Base-by-base conservation (phyloP, 2,329 filamentous ascomycete genomes). In the Epichloe gansuensis region DNA sequence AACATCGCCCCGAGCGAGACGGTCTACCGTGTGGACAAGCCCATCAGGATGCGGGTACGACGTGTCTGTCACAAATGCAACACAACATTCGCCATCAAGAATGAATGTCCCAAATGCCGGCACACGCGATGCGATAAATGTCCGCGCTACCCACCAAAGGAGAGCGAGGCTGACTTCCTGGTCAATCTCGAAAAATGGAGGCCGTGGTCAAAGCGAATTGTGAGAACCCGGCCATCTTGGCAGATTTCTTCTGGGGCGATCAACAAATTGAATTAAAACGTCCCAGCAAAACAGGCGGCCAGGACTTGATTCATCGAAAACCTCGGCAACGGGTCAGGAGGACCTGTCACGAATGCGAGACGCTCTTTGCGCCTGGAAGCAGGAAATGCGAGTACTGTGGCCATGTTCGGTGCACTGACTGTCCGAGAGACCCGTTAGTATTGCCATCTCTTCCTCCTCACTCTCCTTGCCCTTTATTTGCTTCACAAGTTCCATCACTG, bases 101-200 rank as follows among this genome's bases (percentile, higher is more conserved):
- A 85, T 69, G 75, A 85, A 55, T 95, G 91, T 69, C 68, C 76
- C 58, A 80, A 80, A 59, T 96, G 91, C 72, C 77, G 86, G 60
- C 91, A 96, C 69, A 74, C 75, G 46, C 81, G 88, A 59, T 96
- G 91, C 78, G 85, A 81, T 63, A 82, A 86, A 62, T 96, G 91
- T 66, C 80, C 82, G 31, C 82, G 88, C 52, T 81, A 85, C 61
- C 90, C 90, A 37, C 73, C 78, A 51, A 82, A 83, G 70, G 81
- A 79, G 59, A 76, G 72, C 60, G 76, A 81, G 58, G 73, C 73
- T 56, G 74, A 80, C 62, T 72, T 72, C 59, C 67, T 75, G 54
- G 75, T 74, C 59, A 75, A 73, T 63, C 74, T 77, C 50, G 73
- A 75, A 63, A 67, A 60, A 73, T 74, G 57, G 74, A 75, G 17